A percentile compares a stretch with the other conserved stretches of the same genome.
Evolutionary conservation across 371 early-diverging fungal species (phyloP).

Genomic region (Aphelidium insulamus): DNA sequence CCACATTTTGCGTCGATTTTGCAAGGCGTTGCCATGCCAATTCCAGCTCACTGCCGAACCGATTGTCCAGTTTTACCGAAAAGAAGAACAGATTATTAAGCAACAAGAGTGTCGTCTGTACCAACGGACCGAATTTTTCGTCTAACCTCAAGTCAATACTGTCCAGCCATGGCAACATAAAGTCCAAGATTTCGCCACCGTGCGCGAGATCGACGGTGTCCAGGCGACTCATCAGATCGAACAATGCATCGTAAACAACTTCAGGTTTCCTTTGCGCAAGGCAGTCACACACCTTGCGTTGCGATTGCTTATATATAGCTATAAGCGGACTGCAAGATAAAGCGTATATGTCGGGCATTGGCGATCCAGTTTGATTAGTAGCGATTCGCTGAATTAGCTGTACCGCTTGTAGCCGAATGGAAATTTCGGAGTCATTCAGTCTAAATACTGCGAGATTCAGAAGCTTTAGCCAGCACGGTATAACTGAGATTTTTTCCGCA

Average conservation of each 20-base stretch:
- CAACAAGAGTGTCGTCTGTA: slow-evolving; percentile 31
- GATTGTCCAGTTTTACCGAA: slow-evolving; percentile 56
- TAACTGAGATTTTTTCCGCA: no score
- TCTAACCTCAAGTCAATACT: slow-evolving; percentile 40
- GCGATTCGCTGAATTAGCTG: slow-evolving; percentile 45
- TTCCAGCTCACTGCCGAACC: slow-evolving; percentile 50
- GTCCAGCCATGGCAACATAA: slow-evolving; percentile 69
- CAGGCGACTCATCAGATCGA: slow-evolving; percentile 53
- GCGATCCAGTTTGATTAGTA: no score
- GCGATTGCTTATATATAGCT: no score
- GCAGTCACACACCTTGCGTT: no score
- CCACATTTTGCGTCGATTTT: no score
- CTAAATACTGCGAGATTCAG: slow-evolving; percentile 61
- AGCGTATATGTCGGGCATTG: no score
- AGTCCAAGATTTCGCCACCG: slow-evolving; percentile 38
- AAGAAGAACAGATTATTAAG: slow-evolving; percentile 62
- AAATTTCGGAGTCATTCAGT: slow-evolving; percentile 42
- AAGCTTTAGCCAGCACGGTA: no score
- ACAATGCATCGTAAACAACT: slow-evolving; percentile 37
- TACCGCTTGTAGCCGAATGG: slow-evolving; percentile 52
- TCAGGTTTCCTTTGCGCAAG: no score
- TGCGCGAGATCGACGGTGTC: slow-evolving; percentile 36
- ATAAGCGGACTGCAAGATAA: no score
- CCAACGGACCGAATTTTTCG: slow-evolving; percentile 17
- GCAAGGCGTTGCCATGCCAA: slow-evolving; percentile 64